phyloP scores from a whole-genome alignment of 202 grass and related monocot genomes.

The Saccharum hybrid region DNA sequence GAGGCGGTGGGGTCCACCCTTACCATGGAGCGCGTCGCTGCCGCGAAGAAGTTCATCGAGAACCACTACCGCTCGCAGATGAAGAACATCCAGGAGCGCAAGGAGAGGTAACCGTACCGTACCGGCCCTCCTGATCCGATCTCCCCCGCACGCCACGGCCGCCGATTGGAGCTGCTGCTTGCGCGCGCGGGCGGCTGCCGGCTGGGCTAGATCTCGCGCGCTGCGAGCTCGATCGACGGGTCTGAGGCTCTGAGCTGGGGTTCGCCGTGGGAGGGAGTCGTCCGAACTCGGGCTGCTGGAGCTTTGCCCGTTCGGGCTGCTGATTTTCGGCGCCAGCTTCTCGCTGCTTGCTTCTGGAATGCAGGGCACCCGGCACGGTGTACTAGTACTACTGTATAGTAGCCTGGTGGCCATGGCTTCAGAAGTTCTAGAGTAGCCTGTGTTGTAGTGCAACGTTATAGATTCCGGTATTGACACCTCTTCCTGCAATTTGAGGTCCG shows the following conservation, averaged over 20 bases:
- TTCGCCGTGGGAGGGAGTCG: background rate
- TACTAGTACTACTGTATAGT: background rate
- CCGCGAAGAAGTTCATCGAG: slow-evolving; percentile 98
- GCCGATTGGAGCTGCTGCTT: background rate
- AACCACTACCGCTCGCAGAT: slow-evolving; percentile 95
- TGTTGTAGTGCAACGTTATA: slow-evolving; percentile 4
- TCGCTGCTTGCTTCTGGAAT: slow-evolving; percentile 4
- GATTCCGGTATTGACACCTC: slow-evolving; percentile 8
- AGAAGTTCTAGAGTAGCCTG: background rate
- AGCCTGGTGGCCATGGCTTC: background rate
- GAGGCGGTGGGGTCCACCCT: slow-evolving; percentile 64
- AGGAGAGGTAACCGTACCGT: slow-evolving; percentile 63
- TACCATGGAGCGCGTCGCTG: slow-evolving; percentile 95
- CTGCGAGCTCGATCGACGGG: slow-evolving; percentile 41
- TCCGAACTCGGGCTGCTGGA: slow-evolving; percentile 22
- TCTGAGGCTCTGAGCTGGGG: slow-evolving; percentile 15
- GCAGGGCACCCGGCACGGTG: background rate
- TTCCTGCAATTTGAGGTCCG: background rate
- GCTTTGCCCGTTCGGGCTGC: slow-evolving; percentile 17
- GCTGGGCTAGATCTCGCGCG: slow-evolving; percentile 46
- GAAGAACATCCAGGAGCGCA: slow-evolving; percentile 92
- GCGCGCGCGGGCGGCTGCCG: background rate
- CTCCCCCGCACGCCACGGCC: background rate
- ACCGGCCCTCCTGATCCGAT: slow-evolving; percentile 35
- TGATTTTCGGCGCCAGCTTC: slow-evolving; percentile 23